A percentile compares a stretch with the other conserved stretches of the same genome.
phyloP scores from a whole-genome alignment of 768 basidiomycete genomes.

The Chalciporus chontae region DNA sequence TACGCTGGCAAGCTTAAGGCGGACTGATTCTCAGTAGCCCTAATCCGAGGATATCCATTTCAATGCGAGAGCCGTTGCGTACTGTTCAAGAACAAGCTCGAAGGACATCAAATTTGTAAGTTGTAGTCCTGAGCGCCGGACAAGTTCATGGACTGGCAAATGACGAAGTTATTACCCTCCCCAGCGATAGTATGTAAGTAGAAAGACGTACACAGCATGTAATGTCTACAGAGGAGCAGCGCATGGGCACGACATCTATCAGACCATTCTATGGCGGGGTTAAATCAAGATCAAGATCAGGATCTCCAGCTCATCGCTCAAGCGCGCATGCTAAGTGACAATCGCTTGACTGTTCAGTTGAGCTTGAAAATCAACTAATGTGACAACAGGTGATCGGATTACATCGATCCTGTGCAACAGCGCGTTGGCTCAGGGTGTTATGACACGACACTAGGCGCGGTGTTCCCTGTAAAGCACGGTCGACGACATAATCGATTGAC shows the following conservation, averaged over 20 bases:
- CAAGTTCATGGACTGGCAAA: too few species aligned
- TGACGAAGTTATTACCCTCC: too few species aligned
- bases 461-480: neutral
- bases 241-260: neutral
- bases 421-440: neutral
- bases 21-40: too few species aligned
- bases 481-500: too few species aligned
- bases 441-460: neutral
- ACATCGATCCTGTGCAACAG: neutral
- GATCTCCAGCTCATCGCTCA: too few species aligned
- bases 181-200: too few species aligned
- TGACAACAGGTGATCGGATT: neutral
- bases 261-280: neutral
- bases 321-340: neutral
- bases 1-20: too few species aligned
- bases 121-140: too few species aligned
- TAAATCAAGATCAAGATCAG: neutral
- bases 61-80: neutral
- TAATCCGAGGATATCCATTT: neutral
- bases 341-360: neutral
- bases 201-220: too few species aligned
- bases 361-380: neutral
- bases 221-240: too few species aligned
- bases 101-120: neutral
- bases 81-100: neutral